Conservation (phyloP, 306 rosid species). For the Medicago arabica region DNA sequence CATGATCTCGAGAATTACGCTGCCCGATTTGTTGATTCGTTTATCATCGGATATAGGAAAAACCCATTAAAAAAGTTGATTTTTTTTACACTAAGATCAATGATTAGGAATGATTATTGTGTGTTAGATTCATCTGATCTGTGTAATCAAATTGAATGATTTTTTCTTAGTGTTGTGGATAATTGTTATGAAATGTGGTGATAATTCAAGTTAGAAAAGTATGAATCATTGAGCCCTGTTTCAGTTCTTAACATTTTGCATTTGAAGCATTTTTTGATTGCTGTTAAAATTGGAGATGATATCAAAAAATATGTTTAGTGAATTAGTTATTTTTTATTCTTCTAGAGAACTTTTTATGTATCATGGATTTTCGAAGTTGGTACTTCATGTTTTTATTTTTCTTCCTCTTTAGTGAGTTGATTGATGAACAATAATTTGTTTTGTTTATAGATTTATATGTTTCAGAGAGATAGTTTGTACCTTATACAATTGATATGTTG, state of each 20-base stretch:
- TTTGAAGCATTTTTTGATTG: neutral
- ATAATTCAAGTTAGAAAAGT: conserved; percentile 23
- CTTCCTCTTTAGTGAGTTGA: neutral
- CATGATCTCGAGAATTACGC: conserved; percentile 32
- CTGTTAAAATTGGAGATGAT: neutral
- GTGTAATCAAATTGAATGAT: conserved; percentile 26
- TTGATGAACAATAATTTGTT: neutral
- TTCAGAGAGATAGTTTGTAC: neutral
- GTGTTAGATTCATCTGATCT: conserved; percentile 39
- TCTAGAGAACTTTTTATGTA: conserved; percentile 2
- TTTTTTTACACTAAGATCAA: conserved; percentile 11
- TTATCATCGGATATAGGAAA: conserved; percentile 26
- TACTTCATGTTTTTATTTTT: neutral
- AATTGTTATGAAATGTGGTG: conserved; percentile 36
- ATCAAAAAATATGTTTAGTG: neutral
- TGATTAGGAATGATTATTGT: conserved; percentile 35
- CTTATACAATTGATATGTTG: conserved; percentile 21
- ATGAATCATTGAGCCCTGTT: neutral
- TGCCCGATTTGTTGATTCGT: conserved; percentile 30
- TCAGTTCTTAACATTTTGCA: neutral
- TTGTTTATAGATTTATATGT: neutral
- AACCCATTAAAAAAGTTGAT: conserved; percentile 7
- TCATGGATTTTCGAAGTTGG: conserved; percentile 16
- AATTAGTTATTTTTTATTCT: conserved; percentile 4
- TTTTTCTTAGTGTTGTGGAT: conserved; percentile 28